Conservation (phyloP, 2,329 filamentous ascomycete genomes). For the Trichoderma sp. region DNA sequence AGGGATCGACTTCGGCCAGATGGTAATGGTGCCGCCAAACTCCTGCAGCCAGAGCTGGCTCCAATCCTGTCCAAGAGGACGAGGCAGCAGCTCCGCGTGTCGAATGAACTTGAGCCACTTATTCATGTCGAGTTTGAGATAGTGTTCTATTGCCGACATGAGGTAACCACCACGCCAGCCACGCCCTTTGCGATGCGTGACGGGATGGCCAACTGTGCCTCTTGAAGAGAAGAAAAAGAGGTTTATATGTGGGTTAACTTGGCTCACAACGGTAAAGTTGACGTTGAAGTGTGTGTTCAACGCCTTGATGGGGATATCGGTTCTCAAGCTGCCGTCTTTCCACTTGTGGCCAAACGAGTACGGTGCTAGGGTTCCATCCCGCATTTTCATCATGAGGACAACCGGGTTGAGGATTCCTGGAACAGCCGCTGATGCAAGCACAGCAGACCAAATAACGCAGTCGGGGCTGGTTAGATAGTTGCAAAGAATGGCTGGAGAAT, state of each 20-base stretch:
- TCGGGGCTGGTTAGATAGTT: slow-evolving; percentile 96
- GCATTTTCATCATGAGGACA: slow-evolving; percentile 86
- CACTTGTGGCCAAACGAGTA: slow-evolving; percentile 99
- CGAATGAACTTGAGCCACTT: slow-evolving; percentile 97
- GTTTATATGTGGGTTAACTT: slow-evolving; percentile 97
- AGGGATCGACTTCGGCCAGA: slow-evolving; percentile 82
- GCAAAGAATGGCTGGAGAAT: slow-evolving; percentile 86
- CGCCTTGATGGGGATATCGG: slow-evolving; percentile 92
- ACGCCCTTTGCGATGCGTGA: slow-evolving; percentile 88
- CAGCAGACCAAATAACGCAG: slow-evolving; percentile 97
- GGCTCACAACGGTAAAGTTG: slow-evolving; percentile 86
- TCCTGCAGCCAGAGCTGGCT: slow-evolving; percentile 94
- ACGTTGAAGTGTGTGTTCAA: slow-evolving; percentile 98
- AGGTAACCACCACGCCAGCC: slow-evolving; percentile 97
- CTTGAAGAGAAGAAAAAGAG: slow-evolving; percentile 98
- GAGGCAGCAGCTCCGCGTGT: slow-evolving; percentile 86
- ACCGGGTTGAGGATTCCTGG: slow-evolving; percentile 95
- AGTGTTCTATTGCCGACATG: slow-evolving; percentile 88
- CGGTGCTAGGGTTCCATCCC: slow-evolving; percentile 74
- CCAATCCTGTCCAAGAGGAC: slow-evolving; percentile 94
- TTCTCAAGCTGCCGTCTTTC: slow-evolving; percentile 94
- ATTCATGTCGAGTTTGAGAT: slow-evolving; percentile 91
- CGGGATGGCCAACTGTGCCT: slow-evolving; percentile 86
- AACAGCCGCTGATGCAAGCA: slow-evolving; percentile 91
- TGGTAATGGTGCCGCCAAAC: slow-evolving; percentile 92